Conservation (phyloP, 1,284 basidiomycete species). For the Cutaneotrichosporon cavernicola region DNA sequence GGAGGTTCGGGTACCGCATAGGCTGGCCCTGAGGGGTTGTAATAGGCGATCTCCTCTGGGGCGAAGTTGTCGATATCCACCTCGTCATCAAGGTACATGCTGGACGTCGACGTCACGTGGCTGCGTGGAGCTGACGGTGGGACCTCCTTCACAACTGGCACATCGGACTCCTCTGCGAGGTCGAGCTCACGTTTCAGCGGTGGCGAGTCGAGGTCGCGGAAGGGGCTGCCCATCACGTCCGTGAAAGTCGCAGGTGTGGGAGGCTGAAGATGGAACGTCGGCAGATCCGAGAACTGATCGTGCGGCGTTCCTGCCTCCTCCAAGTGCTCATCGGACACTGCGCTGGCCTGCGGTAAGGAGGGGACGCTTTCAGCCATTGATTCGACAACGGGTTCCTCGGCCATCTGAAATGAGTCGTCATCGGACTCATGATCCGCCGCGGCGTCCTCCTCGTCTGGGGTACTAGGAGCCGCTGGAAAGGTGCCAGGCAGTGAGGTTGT, state of each 20-base stretch:
- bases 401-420: neutral
- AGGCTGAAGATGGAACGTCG: slow-evolving; percentile 20
- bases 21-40: neutral
- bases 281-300: slow-evolving; percentile 8
- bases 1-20: neutral
- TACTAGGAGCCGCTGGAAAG: neutral
- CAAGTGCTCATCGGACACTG: neutral
- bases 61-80: neutral
- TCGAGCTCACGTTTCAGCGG: neutral
- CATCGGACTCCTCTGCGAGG: neutral
- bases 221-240: slow-evolving; percentile 2
- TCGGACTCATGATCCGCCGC: neutral
- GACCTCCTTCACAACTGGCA: neutral
- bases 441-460: neutral
- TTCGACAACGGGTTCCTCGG: neutral
- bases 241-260: slow-evolving; percentile 14
- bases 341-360: neutral
- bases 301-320: slow-evolving; percentile 13
- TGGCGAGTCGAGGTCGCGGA: neutral
- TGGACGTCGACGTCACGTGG: neutral
- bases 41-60: slow-evolving; percentile 5
- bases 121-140: neutral
- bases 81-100: neutral
- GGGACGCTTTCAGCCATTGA: neutral
- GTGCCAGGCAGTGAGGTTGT: neutral